These are phyloP conservation scores for Cladobotryum mycophilum DNA, from an alignment of 2,329 filamentous ascomycete genomes.

Conservation along the genomic window DNA sequence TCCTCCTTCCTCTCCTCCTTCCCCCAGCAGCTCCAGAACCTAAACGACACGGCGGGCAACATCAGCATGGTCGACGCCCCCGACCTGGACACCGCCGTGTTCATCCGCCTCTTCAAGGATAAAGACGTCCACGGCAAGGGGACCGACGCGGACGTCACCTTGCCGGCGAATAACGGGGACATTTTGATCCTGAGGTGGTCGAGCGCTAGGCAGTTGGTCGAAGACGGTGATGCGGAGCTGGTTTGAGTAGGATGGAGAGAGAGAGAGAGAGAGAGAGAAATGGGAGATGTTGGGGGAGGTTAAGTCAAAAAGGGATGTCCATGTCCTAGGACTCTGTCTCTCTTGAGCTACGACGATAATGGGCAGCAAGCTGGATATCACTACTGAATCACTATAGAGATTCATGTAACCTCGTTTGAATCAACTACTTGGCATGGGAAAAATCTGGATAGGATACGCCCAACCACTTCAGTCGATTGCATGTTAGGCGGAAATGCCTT, in stretches of 20 bases:
- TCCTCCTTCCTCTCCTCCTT: conserved; percentile 80
- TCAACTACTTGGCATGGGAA: no score
- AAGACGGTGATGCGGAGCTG: conserved; percentile 50
- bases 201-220: conserved; percentile 59
- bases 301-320: no score
- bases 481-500: no score
- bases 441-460: no score
- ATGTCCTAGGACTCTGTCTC: no score
- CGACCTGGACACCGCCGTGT: conserved; percentile 77
- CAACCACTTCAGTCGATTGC: no score
- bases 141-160: conserved; percentile 54
- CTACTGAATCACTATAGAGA: no score
- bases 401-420: no score
- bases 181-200: conserved; percentile 67
- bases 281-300: no score
- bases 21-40: conserved; percentile 67
- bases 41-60: conserved; percentile 87
- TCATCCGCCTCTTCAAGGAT: conserved; percentile 66
- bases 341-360: no score
- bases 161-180: conserved; percentile 56
- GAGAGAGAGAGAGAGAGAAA: no score
- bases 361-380: no score
- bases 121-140: conserved; percentile 53
- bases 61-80: conserved; percentile 89
- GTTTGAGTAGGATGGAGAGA: conserved; percentile 45